These are phyloP conservation scores for Lepidium campestre DNA, from an alignment of 441 rosid genomes.

Conservation along the genomic window DNA sequence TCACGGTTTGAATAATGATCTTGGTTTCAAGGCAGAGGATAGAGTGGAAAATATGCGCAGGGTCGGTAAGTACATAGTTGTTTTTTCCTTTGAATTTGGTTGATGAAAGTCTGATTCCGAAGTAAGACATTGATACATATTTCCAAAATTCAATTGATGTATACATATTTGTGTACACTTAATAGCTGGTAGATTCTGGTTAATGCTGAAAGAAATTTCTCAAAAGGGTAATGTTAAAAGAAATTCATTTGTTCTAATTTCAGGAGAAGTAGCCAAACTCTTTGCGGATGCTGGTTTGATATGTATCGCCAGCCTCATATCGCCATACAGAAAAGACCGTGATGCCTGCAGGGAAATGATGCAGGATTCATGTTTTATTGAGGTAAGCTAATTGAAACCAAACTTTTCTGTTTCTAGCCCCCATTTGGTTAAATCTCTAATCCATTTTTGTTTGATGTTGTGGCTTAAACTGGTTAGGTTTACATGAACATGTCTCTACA, in stretches of 20 bases:
- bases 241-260: background rate
- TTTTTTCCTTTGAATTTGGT: background rate
- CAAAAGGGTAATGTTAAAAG: background rate
- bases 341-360: slow-evolving; percentile 79
- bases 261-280: slow-evolving; percentile 88
- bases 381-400: slow-evolving; percentile 41
- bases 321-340: slow-evolving; percentile 81
- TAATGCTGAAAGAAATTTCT: background rate
- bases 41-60: slow-evolving; percentile 87
- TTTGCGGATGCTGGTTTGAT: slow-evolving; percentile 88
- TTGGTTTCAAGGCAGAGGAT: slow-evolving; percentile 77
- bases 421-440: background rate
- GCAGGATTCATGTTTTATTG: slow-evolving; percentile 55
- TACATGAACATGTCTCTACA: slow-evolving; percentile 81
- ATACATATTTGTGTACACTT: background rate
- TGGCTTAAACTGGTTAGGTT: slow-evolving; percentile 58
- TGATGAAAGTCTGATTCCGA: background rate
- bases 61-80: slow-evolving; percentile 54
- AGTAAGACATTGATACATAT: background rate
- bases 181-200: background rate
- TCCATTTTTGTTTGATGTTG: slow-evolving; percentile 12
- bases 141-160: background rate
- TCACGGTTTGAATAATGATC: slow-evolving; percentile 80
- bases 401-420: background rate
- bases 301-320: slow-evolving; percentile 89